Evolutionary conservation across 208 protist genomes (phyloP), one percentile per base, ranked within the genome.

Genomic region (Angomonas ambiguus): DNA sequence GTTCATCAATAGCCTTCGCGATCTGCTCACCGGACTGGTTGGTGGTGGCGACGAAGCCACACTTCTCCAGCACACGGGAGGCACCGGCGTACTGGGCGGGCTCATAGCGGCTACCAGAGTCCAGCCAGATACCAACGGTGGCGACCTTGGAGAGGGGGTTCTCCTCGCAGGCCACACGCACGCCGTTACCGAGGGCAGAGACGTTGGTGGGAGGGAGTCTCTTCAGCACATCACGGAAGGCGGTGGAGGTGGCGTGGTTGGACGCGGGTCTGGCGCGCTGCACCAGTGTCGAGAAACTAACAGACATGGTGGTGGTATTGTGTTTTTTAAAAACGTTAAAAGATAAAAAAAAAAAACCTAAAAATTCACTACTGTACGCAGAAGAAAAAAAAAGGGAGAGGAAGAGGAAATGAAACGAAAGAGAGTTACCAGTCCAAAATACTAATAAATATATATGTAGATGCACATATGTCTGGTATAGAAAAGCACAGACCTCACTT

Each of bases 51-150:
- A 99, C 98, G 80, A 99, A 98, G 59, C 91, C 86, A 82, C 99
- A 98, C 83, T 99, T 98, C 80, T 99, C 97, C 24, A 99, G 86
- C 69, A 99, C 98, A 69, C 98, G 98, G 41, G 98, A 97, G 16
- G 92, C 91, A 45, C 98, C 98, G 68, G 98, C 98, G 84, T 91
- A 99, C 10, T 91, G 62, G 28, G 83, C 87, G 22, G 74, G 94
- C 87, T 99, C 98, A 74, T 98, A 98, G 31, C 96, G 88, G 51
- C 84, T 95, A 60, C 98, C 98, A 13, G 96, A 75, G 63, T 99
- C 94, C 45, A 99, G 88, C 92, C 95, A 99, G 22, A 99, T 79
- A 32, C 98, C 98, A 51, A 99, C 93, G 49, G 94, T 98, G 8
- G 94, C 94, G n/a, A 97, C 87, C 65, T 96, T 83, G 1, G 91